Evolutionary conservation across 2,329 filamentous ascomycete species (phyloP).

Genomic region (Aspergillus brasiliensis): DNA sequence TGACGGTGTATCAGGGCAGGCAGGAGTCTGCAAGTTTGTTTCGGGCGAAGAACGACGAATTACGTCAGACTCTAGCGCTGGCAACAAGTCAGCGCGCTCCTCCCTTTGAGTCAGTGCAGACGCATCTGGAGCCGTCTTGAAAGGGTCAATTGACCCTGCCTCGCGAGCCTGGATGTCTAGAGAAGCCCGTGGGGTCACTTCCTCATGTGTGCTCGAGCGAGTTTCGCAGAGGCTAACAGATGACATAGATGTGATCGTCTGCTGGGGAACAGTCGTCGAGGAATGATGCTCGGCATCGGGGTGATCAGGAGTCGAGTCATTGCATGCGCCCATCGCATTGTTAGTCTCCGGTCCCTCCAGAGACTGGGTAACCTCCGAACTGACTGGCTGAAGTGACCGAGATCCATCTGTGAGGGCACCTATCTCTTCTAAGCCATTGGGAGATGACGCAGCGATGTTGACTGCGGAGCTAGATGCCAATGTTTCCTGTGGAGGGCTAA

Average conservation of each 20-base stretch:
- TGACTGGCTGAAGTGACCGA: background rate
- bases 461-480: background rate
- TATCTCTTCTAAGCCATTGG: background rate
- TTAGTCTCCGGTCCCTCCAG: background rate
- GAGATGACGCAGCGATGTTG: background rate
- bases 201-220: background rate
- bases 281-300: background rate
- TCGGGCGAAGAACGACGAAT: background rate
- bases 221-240: background rate
- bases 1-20: conserved; percentile 3
- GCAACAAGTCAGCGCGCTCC: background rate
- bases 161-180: background rate
- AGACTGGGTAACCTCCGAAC: background rate
- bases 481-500: background rate
- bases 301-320: background rate
- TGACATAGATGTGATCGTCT: background rate
- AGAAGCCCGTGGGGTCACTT: background rate
- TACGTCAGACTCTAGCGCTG: background rate
- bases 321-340: background rate
- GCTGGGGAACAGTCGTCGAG: background rate
- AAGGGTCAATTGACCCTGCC: background rate
- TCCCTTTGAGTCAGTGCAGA: background rate
- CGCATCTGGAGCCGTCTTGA: background rate
- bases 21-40: background rate
- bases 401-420: background rate